Base-by-base conservation (phyloP, 768 basidiomycete genomes). In the Pleurotus ostreatus region DNA sequence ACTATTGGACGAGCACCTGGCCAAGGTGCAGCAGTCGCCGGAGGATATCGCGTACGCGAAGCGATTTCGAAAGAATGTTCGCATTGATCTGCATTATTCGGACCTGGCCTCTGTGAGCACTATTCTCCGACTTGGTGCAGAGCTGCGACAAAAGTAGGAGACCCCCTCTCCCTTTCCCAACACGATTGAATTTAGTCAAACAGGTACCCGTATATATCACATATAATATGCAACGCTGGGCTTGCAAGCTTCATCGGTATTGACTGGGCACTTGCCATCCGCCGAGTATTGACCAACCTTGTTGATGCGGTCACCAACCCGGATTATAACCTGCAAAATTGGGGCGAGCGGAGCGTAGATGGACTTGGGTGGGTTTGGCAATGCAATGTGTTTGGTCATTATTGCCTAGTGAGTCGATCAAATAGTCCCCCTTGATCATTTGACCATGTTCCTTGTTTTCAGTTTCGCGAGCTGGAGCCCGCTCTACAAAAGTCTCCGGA, bases 301-400 rank as follows among this genome's bases (percentile, higher is more conserved):
- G 26, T 77, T 9, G 62, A 60, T 12, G 74, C 78, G 3, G 66
- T 88, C 44, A 83, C 85, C 4, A 56, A 70, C 3, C 89, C 89
- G 1, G 60, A 53, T 12, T 92, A 68, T 68, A 80, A 85, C 63
- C 56, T 74, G 3, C 89, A 94, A 66, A 67, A 74, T 25, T 64
- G 57, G 9, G 89, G 88, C 6, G 78, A 84, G 59, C 61, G 78
- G 49, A 89, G 82, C 59, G 69, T 71, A 3, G 90, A 94, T 60
- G 84, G 86, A 4, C 70, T 92, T 0, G 92, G 92, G 2, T 86
- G 80, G 78, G 80, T 85, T 5, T 94, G 91, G 89, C 89, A 93
- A 65, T 88, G 83, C 57, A 94, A 94, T 62, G 71, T 92, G 23
- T 92, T 94, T 55, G 84, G 86, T 0, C 91, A 93, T 68, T 94